phyloP scores from a whole-genome alignment of 331 rosid species.

The Pyrus hybrid region DNA sequence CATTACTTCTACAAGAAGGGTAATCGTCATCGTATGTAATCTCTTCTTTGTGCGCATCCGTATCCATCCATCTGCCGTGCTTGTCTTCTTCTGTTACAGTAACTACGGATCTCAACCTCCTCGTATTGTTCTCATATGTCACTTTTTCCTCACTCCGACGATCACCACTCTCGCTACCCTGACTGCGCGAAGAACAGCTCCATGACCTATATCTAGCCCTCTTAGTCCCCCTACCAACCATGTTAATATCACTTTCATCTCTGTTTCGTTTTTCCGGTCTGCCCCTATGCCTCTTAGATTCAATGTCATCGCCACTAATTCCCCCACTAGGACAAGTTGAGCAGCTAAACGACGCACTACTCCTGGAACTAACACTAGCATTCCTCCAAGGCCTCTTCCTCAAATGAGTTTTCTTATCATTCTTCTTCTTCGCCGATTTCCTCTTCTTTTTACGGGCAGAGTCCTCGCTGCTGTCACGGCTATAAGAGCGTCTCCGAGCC shows the following conservation, averaged over 20 bases:
- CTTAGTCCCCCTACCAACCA: slow-evolving; percentile 28
- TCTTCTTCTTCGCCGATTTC: slow-evolving; percentile 43
- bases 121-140: slow-evolving; percentile 23
- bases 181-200: slow-evolving; percentile 46
- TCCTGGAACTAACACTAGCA: slow-evolving; percentile 28
- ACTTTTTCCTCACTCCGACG: slow-evolving; percentile 27
- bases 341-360: slow-evolving; percentile 39
- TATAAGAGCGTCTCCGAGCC: slow-evolving; percentile 30
- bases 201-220: slow-evolving; percentile 47
- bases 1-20: slow-evolving; percentile 64
- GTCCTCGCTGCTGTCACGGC: slow-evolving; percentile 41
- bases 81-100: slow-evolving; percentile 31
- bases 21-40: slow-evolving; percentile 50
- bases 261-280: slow-evolving; percentile 39
- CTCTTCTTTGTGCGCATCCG: slow-evolving; percentile 51
- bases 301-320: slow-evolving; percentile 30
- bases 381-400: slow-evolving; percentile 58
- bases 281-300: slow-evolving; percentile 26
- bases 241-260: slow-evolving; percentile 20
- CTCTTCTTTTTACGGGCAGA: slow-evolving; percentile 44
- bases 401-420: slow-evolving; percentile 21
- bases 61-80: slow-evolving; percentile 22
- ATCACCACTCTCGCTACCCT: slow-evolving; percentile 26
- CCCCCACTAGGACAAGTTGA: slow-evolving; percentile 39
- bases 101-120: slow-evolving; percentile 62